Conservation (phyloP, 164 flowering plant genomes). For the Vitis labrusca region DNA sequence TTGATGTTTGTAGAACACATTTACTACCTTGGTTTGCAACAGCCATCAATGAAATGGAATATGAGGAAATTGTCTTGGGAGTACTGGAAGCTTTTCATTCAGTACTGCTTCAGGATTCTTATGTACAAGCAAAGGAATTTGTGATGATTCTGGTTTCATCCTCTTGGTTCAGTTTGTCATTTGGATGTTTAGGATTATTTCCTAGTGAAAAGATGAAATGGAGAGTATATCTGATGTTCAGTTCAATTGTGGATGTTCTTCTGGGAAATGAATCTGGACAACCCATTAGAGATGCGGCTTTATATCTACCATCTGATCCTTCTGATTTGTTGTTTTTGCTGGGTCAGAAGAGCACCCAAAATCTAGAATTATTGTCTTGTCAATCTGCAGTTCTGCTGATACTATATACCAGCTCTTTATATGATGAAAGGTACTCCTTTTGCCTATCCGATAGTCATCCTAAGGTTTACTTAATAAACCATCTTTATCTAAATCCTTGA, state of each 20-base stretch:
- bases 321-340: constrained; percentile 76
- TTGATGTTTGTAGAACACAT: constrained; percentile 54
- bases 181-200: constrained; percentile 76
- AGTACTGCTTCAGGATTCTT: constrained; percentile 51
- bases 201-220: constrained; percentile 72
- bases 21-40: constrained; percentile 68
- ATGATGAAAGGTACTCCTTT: constrained; percentile 68
- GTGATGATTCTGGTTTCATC: constrained; percentile 53
- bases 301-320: constrained; percentile 82
- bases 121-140: constrained; percentile 38
- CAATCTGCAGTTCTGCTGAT: constrained; percentile 75
- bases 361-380: constrained; percentile 53
- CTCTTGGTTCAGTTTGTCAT: constrained; percentile 78
- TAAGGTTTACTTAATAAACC: not conserved
- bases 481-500: not conserved
- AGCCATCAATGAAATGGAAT: constrained; percentile 51
- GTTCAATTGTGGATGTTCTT: constrained; percentile 63
- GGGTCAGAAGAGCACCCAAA: constrained; percentile 60
- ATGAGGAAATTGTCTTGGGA: constrained; percentile 62
- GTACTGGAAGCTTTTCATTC: constrained; percentile 72
- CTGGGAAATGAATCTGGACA: constrained; percentile 65
- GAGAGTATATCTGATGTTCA: constrained; percentile 64
- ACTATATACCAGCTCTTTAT: constrained; percentile 58
- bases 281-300: constrained; percentile 69
- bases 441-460: constrained; percentile 3